Conservation (phyloP, 2,329 filamentous ascomycete genomes). For the Xylaria sp. region DNA sequence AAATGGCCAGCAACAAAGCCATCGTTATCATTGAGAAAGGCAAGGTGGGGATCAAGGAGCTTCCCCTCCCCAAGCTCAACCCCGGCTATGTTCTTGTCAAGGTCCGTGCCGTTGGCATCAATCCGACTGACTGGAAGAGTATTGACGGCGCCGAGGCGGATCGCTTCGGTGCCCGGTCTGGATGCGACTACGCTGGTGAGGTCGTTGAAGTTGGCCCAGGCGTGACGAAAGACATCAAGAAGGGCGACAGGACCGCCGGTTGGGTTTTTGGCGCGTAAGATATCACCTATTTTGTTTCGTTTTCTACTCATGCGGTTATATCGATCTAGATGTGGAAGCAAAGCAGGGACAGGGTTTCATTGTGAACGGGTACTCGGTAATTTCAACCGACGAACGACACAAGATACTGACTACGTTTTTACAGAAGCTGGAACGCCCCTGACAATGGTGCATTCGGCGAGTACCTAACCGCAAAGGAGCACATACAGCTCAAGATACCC, state of each 20-base stretch:
- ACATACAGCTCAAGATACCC: constrained; percentile 57
- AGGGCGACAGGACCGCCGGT: constrained; percentile 60
- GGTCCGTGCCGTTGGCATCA: constrained; percentile 50
- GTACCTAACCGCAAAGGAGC: constrained; percentile 53
- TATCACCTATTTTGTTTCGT: neutral
- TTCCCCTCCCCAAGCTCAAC: constrained; percentile 39
- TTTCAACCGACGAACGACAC: neutral
- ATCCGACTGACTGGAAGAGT: constrained; percentile 52
- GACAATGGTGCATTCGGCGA: constrained; percentile 58
- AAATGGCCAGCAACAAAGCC: constrained; percentile 39
- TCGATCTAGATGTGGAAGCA: neutral
- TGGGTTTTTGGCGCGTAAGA: constrained; percentile 41
- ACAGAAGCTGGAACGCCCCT: constrained; percentile 49
- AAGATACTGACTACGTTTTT: constrained; percentile 12
- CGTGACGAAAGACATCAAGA: constrained; percentile 55
- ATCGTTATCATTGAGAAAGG: constrained; percentile 38
- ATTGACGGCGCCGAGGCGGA: constrained; percentile 37
- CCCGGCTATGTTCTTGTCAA: constrained; percentile 49
- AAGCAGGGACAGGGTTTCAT: neutral
- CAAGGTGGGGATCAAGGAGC: constrained; percentile 42
- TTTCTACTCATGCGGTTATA: neutral
- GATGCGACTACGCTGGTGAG: constrained; percentile 60
- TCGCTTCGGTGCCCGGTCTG: constrained; percentile 44
- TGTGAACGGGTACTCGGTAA: neutral
- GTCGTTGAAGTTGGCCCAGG: constrained; percentile 58